These are phyloP conservation scores for Emydomyces testavorans DNA, from an alignment of 2,329 filamentous ascomycete genomes.

Conservation along the genomic window DNA sequence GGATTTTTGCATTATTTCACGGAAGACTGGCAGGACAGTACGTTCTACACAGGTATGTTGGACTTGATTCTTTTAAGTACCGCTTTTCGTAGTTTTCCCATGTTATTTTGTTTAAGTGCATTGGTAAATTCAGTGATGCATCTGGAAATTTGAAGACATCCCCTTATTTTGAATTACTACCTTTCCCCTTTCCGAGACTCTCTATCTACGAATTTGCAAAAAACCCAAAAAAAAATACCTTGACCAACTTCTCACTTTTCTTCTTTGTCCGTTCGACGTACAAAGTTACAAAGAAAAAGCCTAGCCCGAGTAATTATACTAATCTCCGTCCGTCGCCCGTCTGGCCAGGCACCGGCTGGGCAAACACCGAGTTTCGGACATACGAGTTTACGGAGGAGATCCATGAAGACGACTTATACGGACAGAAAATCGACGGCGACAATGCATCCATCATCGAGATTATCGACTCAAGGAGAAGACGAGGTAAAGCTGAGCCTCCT, in stretches of 20 bases:
- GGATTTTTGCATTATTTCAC: conserved; percentile 77
- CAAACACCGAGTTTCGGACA: conserved; percentile 60
- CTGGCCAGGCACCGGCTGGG: conserved; percentile 56
- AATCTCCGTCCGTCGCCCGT: conserved; percentile 15
- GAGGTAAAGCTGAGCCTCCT: conserved; percentile 26
- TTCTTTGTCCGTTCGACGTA: conserved; percentile 9
- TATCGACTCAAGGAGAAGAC: conserved; percentile 30
- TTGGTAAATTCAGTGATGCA: too few species aligned
- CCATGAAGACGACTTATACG: conserved; percentile 38
- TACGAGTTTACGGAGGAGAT: conserved; percentile 50
- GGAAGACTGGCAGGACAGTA: conserved; percentile 60
- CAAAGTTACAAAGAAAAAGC: conserved; percentile 18
- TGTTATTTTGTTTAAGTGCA: too few species aligned
- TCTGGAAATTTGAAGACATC: too few species aligned
- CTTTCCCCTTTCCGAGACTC: neutral
- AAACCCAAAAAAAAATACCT: conserved; percentile 5
- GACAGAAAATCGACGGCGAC: conserved; percentile 27
- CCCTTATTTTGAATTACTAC: too few species aligned
- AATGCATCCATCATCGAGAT: conserved; percentile 36
- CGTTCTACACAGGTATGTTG: conserved; percentile 36
- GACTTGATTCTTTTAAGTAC: too few species aligned
- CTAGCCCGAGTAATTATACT: conserved; percentile 18
- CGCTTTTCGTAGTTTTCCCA: too few species aligned
- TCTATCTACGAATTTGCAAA: neutral
- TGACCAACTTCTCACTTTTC: conserved; percentile 6